Conservation (phyloP, 2,329 filamentous ascomycete genomes). For the Sarocladium oryzae region DNA sequence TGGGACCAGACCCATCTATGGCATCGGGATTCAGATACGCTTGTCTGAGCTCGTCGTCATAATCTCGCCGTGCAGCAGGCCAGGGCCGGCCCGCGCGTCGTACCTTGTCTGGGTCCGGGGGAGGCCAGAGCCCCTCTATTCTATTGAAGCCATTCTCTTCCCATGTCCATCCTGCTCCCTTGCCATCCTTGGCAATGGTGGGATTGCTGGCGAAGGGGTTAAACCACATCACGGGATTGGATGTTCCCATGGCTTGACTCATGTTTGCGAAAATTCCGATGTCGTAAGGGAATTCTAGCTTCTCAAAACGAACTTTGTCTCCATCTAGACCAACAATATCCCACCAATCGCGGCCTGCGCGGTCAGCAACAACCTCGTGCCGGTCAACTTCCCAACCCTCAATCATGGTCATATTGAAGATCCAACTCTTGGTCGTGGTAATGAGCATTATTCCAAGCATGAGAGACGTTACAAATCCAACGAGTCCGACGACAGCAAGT, state of each 20-base stretch:
- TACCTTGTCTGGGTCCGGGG: slow-evolving; percentile 55
- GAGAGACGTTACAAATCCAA: slow-evolving; percentile 53
- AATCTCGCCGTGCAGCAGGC: slow-evolving; percentile 33
- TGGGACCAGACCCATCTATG: background rate
- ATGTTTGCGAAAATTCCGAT: slow-evolving; percentile 70
- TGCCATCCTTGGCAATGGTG: slow-evolving; percentile 28
- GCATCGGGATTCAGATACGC: slow-evolving; percentile 22
- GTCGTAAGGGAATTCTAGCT: slow-evolving; percentile 77
- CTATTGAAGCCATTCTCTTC: slow-evolving; percentile 75
- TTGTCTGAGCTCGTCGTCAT: slow-evolving; percentile 25
- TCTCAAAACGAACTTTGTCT: slow-evolving; percentile 44
- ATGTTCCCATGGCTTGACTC: slow-evolving; percentile 66
- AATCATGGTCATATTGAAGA: slow-evolving; percentile 71
- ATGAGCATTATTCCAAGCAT: slow-evolving; percentile 58
- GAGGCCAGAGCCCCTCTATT: slow-evolving; percentile 53
- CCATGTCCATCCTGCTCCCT: slow-evolving; percentile 51
- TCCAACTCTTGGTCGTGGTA: slow-evolving; percentile 54
- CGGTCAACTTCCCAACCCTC: slow-evolving; percentile 69
- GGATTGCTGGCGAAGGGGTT: slow-evolving; percentile 56
- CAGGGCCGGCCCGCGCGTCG: slow-evolving; percentile 33
- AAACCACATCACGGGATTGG: slow-evolving; percentile 61
- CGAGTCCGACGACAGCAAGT: slow-evolving; percentile 53
- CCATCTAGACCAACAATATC: slow-evolving; percentile 28
- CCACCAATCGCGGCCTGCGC: slow-evolving; percentile 41
- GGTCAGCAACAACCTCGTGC: slow-evolving; percentile 50